phyloP scores from a whole-genome alignment of 106 monocot genomes.

The Iris macrosiphon region DNA sequence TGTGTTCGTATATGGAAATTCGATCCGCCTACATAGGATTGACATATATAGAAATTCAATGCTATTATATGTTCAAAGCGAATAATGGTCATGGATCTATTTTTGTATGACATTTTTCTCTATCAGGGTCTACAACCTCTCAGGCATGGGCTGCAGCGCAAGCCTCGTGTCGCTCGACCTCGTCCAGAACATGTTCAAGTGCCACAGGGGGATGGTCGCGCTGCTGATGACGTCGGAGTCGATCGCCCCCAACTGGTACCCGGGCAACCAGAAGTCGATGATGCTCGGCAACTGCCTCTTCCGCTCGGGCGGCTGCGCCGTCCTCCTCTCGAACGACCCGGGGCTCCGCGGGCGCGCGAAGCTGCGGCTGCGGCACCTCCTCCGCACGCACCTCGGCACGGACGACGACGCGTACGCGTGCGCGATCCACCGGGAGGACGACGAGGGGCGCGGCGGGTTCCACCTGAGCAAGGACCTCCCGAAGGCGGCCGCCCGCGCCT shows the following conservation, averaged over 20 bases:
- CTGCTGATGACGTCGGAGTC: conserved; percentile 63
- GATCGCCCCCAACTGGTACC: conserved; percentile 76
- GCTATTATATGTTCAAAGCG: too few species aligned
- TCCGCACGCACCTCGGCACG: not conserved
- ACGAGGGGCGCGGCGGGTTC: not conserved
- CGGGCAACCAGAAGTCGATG: conserved; percentile 69
- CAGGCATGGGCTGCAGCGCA: conserved; percentile 91
- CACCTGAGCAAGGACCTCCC: conserved; percentile 6
- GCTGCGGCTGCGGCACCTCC: not conserved
- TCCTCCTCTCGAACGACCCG: conserved; percentile 44
- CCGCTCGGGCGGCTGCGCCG: conserved; percentile 53
- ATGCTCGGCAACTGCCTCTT: conserved; percentile 73
- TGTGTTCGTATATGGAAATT: too few species aligned
- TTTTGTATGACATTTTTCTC: too few species aligned
- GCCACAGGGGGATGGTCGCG: conserved; percentile 20
- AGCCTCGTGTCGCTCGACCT: conserved; percentile 61
- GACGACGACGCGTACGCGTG: not conserved
- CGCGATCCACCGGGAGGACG: conserved; percentile 5
- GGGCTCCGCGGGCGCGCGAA: not conserved
- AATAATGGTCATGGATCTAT: too few species aligned
- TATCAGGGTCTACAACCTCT: conserved; percentile 50
- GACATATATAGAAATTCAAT: too few species aligned
- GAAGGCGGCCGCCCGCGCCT: not conserved
- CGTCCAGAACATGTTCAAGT: conserved; percentile 33
- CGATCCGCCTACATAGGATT: too few species aligned